Evolutionary conservation across 2,329 filamentous ascomycete species (phyloP).

Genomic region (Trichoderma sp.): DNA sequence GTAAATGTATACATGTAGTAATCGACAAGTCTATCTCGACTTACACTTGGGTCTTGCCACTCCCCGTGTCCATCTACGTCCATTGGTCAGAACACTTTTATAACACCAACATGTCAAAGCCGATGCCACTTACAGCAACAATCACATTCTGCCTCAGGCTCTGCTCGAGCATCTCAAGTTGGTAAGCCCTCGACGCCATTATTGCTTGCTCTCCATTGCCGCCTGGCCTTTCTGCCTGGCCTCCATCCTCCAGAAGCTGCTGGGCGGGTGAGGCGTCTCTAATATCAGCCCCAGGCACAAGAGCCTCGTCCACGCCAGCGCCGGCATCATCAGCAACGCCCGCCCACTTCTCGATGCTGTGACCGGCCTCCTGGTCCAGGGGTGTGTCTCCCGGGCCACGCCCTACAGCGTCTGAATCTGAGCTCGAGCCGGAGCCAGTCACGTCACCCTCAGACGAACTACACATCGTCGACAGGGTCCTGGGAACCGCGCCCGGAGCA

Average conservation of each 20-base stretch:
- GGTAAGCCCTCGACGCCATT: slow-evolving; percentile 62
- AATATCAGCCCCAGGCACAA: neutral
- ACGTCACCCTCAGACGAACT: slow-evolving; percentile 9
- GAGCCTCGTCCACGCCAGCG: slow-evolving; percentile 1
- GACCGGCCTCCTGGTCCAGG: neutral
- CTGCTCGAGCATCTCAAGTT: slow-evolving; percentile 73
- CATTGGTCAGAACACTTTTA: slow-evolving; percentile 1
- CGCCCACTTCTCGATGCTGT: slow-evolving; percentile 4
- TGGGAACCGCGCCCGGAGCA: neutral
- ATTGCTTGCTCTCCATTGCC: slow-evolving; percentile 25
- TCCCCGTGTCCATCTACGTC: slow-evolving; percentile 78
- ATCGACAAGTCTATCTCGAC: slow-evolving; percentile 32
- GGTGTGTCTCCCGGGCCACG: neutral
- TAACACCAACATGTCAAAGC: neutral
- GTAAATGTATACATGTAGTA: too few species aligned
- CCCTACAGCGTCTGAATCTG: neutral
- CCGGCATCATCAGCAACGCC: neutral
- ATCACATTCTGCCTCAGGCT: slow-evolving; percentile 71
- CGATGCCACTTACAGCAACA: slow-evolving; percentile 57
- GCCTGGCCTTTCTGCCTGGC: neutral
- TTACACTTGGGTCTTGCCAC: slow-evolving; percentile 77
- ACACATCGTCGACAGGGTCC: neutral
- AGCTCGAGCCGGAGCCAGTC: neutral
- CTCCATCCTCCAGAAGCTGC: slow-evolving; percentile 12
- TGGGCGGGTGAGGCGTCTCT: slow-evolving; percentile 18